Base-by-base conservation (phyloP, 805 yeast genomes). In the Jamesozyma hellenica region DNA sequence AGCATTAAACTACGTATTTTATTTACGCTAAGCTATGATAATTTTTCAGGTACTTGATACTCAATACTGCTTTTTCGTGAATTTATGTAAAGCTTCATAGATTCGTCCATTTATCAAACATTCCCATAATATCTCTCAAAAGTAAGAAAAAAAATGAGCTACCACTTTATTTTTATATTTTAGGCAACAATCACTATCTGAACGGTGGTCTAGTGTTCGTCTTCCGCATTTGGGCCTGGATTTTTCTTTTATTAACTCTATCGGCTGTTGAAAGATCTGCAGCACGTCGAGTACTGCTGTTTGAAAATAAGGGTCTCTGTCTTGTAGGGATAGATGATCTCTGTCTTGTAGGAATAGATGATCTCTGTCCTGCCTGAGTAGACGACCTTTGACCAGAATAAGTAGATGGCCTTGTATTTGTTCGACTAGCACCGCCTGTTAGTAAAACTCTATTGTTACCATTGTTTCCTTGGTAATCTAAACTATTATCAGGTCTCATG, bases 121-220 rank as follows among this genome's bases (percentile, higher is more conserved):
- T n/a, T n/a, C n/a, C n/a, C n/a, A n/a, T n/a, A n/a, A n/a, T n/a
- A n/a, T n/a, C n/a, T n/a, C n/a, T n/a, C n/a, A n/a, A n/a, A n/a
- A n/a, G n/a, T n/a, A n/a, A n/a, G n/a, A n/a, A n/a, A n/a, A n/a
- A n/a, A n/a, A n/a, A n/a, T n/a, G n/a, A n/a, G n/a, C n/a, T n/a
- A n/a, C n/a, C n/a, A n/a, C n/a, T n/a, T n/a, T n/a, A n/a, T n/a
- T n/a, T n/a, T n/a, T n/a, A n/a, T n/a, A n/a, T n/a, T n/a, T n/a
- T n/a, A n/a, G n/a, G n/a, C n/a, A n/a, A n/a, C n/a, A n/a, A n/a
- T n/a, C n/a, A n/a, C n/a, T n/a, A 40, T 21, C 43, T 35, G 15
- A 40, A 40, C 11, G 43, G 43, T 16, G 60, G 59, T 37, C 61
- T 49, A 13, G 35, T 41, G 13, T 36, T 27, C 9, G 32, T 21